Percentiles rank a stretch among this genome's conserved stretches.
Evolutionary conservation across 2,329 filamentous ascomycete genomes (phyloP).

Genomic region (Penicillium sp.): DNA sequence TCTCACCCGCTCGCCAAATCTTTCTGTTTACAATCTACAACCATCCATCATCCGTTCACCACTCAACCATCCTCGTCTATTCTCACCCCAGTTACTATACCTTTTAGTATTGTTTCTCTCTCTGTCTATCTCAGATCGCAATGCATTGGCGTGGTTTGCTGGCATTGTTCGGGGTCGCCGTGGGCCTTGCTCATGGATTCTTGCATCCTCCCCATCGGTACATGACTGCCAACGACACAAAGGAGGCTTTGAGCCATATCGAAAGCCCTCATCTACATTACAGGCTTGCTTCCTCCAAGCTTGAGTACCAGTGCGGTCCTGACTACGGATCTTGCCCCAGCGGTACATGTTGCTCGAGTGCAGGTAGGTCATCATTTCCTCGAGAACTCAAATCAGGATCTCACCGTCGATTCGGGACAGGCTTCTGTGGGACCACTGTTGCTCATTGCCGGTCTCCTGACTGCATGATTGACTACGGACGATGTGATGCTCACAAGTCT

Average conservation of each 20-base stretch:
- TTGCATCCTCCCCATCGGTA: neutral
- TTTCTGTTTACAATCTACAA: neutral
- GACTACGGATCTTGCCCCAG: constrained; percentile 29
- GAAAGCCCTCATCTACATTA: constrained; percentile 6
- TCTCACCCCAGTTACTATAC: constrained; percentile 18
- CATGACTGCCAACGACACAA: neutral
- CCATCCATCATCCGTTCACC: neutral
- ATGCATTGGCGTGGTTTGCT: constrained; percentile 21
- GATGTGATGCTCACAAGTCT: constrained; percentile 32
- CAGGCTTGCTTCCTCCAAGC: constrained; percentile 12
- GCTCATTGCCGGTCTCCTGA: constrained; percentile 38
- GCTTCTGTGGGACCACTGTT: constrained; percentile 34
- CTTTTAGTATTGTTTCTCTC: constrained; percentile 14
- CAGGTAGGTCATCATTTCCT: constrained; percentile 23
- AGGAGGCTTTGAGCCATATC: neutral
- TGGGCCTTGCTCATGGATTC: constrained; percentile 7
- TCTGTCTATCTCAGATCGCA: constrained; percentile 7
- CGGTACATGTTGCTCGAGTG: constrained; percentile 35
- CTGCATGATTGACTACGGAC: constrained; percentile 36
- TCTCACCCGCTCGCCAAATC: neutral
- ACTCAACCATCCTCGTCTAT: constrained; percentile 3
- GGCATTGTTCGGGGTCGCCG: constrained; percentile 8
- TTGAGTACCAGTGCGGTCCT: constrained; percentile 31
- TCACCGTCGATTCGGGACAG: constrained; percentile 16
- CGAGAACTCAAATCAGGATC: neutral